Evolutionary conservation across 208 protist species (phyloP).

Genomic region (Leishmania turanica): DNA sequence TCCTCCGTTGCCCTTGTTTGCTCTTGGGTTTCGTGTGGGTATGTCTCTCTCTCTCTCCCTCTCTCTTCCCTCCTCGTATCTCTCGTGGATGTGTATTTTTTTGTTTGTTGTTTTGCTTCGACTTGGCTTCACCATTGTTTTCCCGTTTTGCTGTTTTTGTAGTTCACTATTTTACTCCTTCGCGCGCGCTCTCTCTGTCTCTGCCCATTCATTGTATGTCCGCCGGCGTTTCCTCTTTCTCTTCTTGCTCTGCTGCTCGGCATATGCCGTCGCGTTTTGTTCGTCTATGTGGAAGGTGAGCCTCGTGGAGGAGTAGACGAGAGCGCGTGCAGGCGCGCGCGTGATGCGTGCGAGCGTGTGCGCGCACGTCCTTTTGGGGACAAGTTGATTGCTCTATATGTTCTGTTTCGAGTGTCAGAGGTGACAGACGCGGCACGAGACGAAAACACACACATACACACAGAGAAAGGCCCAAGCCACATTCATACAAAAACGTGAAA

Average conservation of each 20-base stretch:
- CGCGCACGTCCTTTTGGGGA: background rate
- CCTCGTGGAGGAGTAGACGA: background rate
- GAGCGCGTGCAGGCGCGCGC: background rate
- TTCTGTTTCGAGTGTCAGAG: background rate
- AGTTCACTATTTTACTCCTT: background rate
- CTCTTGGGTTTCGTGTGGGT: background rate
- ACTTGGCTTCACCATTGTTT: background rate
- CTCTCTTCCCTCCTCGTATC: background rate
- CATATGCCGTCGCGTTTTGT: background rate
- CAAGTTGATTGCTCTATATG: background rate
- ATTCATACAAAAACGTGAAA: background rate
- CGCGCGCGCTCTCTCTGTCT: background rate
- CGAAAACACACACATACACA: background rate
- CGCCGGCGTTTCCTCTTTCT: background rate
- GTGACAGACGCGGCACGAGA: background rate
- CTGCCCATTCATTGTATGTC: background rate
- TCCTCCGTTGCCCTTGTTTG: background rate
- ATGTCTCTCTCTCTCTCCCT: background rate
- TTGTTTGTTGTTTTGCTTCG: background rate
- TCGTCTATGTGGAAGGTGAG: background rate
- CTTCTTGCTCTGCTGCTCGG: background rate
- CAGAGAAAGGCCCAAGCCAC: background rate
- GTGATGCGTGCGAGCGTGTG: background rate
- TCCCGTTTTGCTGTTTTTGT: background rate
- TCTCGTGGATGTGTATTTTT: background rate